These are phyloP conservation scores for Mycena galericulata DNA, from an alignment of 768 basidiomycete species.

Conservation along the genomic window DNA sequence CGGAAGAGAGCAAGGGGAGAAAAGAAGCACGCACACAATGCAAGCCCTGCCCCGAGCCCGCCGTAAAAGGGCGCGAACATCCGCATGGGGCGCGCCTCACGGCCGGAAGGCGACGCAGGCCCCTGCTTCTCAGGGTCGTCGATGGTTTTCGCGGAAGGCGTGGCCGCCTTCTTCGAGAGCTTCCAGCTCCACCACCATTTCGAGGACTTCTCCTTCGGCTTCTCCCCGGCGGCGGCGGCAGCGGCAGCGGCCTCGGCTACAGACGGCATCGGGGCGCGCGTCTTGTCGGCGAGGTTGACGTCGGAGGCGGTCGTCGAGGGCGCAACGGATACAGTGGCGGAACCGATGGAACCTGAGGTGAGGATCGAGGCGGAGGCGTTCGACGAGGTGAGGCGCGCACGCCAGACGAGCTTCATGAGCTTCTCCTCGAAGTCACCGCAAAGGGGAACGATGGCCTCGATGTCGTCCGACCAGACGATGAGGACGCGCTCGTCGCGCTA, in stretches of 20 bases:
- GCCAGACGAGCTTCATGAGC: slow-evolving; percentile 68
- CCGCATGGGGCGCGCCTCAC: slow-evolving; percentile 59
- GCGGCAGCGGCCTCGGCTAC: slow-evolving; percentile 40
- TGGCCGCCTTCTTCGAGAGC: slow-evolving; percentile 52
- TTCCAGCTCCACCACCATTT: slow-evolving; percentile 52
- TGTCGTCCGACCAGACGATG: slow-evolving; percentile 86
- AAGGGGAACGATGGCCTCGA: slow-evolving; percentile 82
- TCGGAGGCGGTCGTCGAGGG: slow-evolving; percentile 65
- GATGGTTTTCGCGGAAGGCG: slow-evolving; percentile 32
- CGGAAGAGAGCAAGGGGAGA: neutral
- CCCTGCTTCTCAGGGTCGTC: slow-evolving; percentile 65
- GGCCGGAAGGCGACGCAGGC: slow-evolving; percentile 49
- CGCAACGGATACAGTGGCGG: slow-evolving; percentile 50
- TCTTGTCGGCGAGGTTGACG: slow-evolving; percentile 61
- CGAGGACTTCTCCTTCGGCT: slow-evolving; percentile 23
- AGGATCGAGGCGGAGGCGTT: slow-evolving; percentile 50
- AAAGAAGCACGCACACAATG: slow-evolving; percentile 63
- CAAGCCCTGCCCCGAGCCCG: slow-evolving; percentile 75
- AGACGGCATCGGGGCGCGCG: slow-evolving; percentile 28
- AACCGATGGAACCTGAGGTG: slow-evolving; percentile 41
- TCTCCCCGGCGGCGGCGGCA: slow-evolving; percentile 23
- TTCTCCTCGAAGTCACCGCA: slow-evolving; percentile 79
- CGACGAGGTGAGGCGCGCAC: slow-evolving; percentile 54
- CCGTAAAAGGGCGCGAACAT: slow-evolving; percentile 80
- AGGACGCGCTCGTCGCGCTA: slow-evolving; percentile 88